Base-by-base conservation (phyloP, 768 basidiomycete species). In the Plicaturopsis crispa region DNA sequence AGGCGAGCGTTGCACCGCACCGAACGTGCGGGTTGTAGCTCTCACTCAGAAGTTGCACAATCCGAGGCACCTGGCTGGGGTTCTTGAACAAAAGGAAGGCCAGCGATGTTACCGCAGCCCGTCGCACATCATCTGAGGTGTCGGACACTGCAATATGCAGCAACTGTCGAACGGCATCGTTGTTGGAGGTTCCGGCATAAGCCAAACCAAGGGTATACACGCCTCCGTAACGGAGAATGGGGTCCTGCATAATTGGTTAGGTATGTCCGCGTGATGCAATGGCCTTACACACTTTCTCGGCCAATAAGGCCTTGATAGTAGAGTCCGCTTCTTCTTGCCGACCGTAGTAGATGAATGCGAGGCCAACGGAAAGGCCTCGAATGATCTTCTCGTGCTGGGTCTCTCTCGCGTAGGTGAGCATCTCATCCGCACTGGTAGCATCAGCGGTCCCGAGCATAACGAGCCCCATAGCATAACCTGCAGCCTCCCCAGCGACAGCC, bases 381-480 rank as follows among this genome's bases (percentile, higher is more conserved):
- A 98, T 98, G 53, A 98, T 98, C 68, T 98, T 99, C 67, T 99
- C 96, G 55, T 98, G 96, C 53, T 96, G 91, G 2, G 96, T 99
- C 56, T 99, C 96, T 39, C 85, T 78, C 20, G 96, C 92, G 53
- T 99, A 99, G 37, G 83, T 76, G 40, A 97, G 67, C 94, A 97
- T 98, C 63, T 99, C 96, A 20, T 87, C 82, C 24, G 91, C 78
- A 38, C 80, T 78, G 24, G 77, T 80, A 20, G 71, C 67, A 31
- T 80, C 80, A 12, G 79, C 92, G 3, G 90, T 92, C n/a, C 92
- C 96, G 5, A 99, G 73, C 93, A 97, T 97, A 54, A 97, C 78
- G 38, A 99, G 69, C 22, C 96, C 96, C 93, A 99, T 97, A 2
- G 93, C 86, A 60, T 89, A 97, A 11, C 96, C 96, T 28, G 91